phyloP scores from a whole-genome alignment of 257 asterid species.

The Capsicum baccatum region DNA sequence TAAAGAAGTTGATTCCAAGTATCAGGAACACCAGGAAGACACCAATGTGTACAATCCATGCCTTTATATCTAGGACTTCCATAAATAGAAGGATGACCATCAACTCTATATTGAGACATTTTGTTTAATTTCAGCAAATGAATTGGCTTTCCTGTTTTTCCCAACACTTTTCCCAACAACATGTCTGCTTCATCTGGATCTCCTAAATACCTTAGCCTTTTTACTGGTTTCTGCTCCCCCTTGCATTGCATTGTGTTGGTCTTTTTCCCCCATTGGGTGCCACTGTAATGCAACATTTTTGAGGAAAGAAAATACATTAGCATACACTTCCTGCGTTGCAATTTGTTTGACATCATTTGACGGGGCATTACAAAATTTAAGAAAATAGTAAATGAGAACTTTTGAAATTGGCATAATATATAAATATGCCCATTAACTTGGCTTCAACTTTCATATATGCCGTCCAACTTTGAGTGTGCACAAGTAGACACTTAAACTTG shows the following conservation, averaged over 20 bases:
- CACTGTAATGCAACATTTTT: neutral
- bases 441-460: too few relatives aligned
- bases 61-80: constrained; percentile 42
- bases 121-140: constrained; percentile 40
- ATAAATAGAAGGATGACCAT: constrained; percentile 58
- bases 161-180: constrained; percentile 36
- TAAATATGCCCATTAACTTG: too few relatives aligned
- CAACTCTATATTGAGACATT: constrained; percentile 47
- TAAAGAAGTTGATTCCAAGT: constrained; percentile 54
- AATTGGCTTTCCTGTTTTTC: constrained; percentile 30
- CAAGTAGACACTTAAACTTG: too few relatives aligned
- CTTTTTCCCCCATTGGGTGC: constrained; percentile 26
- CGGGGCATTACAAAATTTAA: too few relatives aligned
- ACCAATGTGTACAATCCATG: constrained; percentile 58
- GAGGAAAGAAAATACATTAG: neutral
- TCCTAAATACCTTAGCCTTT: constrained; percentile 18
- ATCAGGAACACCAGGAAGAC: constrained; percentile 62
- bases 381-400: too few relatives aligned
- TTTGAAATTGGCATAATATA: too few relatives aligned
- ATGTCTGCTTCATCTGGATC: constrained; percentile 33
- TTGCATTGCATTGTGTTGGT: constrained; percentile 18
- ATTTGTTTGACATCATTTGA: too few relatives aligned
- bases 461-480: too few relatives aligned
- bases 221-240: neutral
- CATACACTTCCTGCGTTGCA: neutral